Conservation (phyloP, 768 basidiomycete species). For the Pisolithus microcarpus region DNA sequence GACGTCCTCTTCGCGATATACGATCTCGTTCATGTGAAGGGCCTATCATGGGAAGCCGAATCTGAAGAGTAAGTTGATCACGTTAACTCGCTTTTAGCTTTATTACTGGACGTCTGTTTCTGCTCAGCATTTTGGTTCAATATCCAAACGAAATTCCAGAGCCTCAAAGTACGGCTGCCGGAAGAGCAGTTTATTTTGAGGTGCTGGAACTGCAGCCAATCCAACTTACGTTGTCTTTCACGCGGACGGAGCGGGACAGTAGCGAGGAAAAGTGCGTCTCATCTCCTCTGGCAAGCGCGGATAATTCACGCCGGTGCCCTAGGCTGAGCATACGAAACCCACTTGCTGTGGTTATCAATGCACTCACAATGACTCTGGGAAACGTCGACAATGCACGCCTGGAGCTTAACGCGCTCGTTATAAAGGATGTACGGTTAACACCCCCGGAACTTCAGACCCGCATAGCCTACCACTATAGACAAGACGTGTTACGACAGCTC, state of each 20-base stretch:
- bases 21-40: slow-evolving; percentile 87
- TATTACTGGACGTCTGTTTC: slow-evolving; percentile 6
- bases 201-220: slow-evolving; percentile 92
- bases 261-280: slow-evolving; percentile 80
- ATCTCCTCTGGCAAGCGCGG: neutral
- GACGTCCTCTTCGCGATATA: slow-evolving; percentile 90
- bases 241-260: slow-evolving; percentile 91
- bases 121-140: slow-evolving; percentile 60
- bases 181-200: slow-evolving; percentile 90
- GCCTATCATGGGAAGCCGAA: slow-evolving; percentile 81
- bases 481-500: slow-evolving; percentile 88
- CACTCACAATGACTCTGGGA: slow-evolving; percentile 92
- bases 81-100: neutral
- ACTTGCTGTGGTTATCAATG: slow-evolving; percentile 87
- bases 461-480: slow-evolving; percentile 86
- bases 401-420: slow-evolving; percentile 86
- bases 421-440: slow-evolving; percentile 90
- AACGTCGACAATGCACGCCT: slow-evolving; percentile 95
- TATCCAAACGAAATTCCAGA: slow-evolving; percentile 63
- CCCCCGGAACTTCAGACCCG: slow-evolving; percentile 78
- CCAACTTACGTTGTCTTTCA: slow-evolving; percentile 87
- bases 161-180: slow-evolving; percentile 55
- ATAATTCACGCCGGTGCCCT: slow-evolving; percentile 1
- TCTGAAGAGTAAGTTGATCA: slow-evolving; percentile 56
- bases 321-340: slow-evolving; percentile 83